phyloP scores from a whole-genome alignment of 2,329 filamentous ascomycete species.

The Colletotrichum liaoningense region DNA sequence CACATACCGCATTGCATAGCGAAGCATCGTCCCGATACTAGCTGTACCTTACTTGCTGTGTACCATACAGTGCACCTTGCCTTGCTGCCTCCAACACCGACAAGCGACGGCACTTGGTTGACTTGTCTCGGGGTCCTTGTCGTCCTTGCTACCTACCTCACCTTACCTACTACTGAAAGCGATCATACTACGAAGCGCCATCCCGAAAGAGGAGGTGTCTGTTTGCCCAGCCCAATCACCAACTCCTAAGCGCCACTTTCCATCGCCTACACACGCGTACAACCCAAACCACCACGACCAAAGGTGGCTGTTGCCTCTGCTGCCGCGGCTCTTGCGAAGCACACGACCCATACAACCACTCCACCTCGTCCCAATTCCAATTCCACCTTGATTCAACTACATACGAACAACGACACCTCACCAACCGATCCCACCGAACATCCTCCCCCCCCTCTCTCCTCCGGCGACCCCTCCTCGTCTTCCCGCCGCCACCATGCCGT shows the following conservation, averaged over 20 bases:
- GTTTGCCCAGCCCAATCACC: constrained; percentile 17
- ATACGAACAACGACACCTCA: constrained; percentile 27
- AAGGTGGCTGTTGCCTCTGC: constrained; percentile 22
- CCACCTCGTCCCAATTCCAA: constrained; percentile 31
- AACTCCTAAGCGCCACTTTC: constrained; percentile 32
- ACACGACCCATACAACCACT: constrained; percentile 29
- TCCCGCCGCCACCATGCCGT: constrained; percentile 60
- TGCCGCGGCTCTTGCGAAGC: constrained; percentile 29
- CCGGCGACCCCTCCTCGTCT: constrained; percentile 1
- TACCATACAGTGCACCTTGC: not conserved
- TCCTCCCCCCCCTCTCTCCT: constrained; percentile 1
- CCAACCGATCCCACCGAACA: constrained; percentile 5
- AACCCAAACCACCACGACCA: constrained; percentile 25
- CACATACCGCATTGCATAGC: constrained; percentile 16
- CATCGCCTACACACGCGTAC: constrained; percentile 31
- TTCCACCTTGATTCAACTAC: constrained; percentile 32
- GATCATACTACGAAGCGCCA: constrained; percentile 26
- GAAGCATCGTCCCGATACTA: constrained; percentile 1
- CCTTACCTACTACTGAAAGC: constrained; percentile 17
- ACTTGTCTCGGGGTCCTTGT: constrained; percentile 18
- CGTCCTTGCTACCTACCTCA: constrained; percentile 2
- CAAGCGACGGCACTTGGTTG: constrained; percentile 13
- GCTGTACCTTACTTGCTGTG: not conserved
- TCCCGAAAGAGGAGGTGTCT: constrained; percentile 34
- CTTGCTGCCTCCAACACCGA: not conserved